Base-by-base conservation (phyloP, 495 filamentous ascomycete species). In the Penicillium goetzii region DNA sequence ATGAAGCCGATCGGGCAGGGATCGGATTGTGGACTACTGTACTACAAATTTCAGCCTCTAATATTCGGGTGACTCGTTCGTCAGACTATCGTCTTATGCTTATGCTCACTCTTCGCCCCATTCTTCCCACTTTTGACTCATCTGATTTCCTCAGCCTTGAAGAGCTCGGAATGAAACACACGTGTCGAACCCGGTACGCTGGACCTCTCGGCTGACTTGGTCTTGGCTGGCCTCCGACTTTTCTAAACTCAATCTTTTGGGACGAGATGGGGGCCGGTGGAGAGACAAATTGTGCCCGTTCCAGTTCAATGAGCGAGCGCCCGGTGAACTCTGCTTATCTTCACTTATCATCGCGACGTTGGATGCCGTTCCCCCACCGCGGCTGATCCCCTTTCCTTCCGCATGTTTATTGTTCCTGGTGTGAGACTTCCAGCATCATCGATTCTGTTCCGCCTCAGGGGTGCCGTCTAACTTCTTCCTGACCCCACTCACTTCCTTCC, bases 271-370 rank as follows among this genome's bases (percentile, higher is more conserved):
- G 38, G 59, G 36, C 9, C 9, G 12, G 56, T 45, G 56, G 56
- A 58, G 26, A 43, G 41, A 6, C 41, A 58, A 19, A 32, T 17
- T 47, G 15, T 47, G 15, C 28, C n/a, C 21, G 38, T 34, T 45
- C 59, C n/a, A 26, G 19, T 36, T 25, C 40, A 47, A 47, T 49
- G 59, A 40, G 25, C 59, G 51, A 56, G 51, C 49, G 49, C 32
- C 49, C 36, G 40, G 47, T 60, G 58, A 34, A 60, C 36, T 57
- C 36, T 41, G 30, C 51, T 36, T 34, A 54, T 34, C 21, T 54
- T 36, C 17, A 54, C 51, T 21, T 19, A 34, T 14, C 51, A 54
- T 26, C 28, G 49, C 49, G n/a, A 54, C 17, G 17, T 34, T 32
- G 10, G 26, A 52, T 30, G 12, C 6, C 17, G 8, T 17, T 30